These are phyloP conservation scores for Clavariopsis aquatica DNA, from an alignment of 495 filamentous ascomycete species.

Conservation along the genomic window DNA sequence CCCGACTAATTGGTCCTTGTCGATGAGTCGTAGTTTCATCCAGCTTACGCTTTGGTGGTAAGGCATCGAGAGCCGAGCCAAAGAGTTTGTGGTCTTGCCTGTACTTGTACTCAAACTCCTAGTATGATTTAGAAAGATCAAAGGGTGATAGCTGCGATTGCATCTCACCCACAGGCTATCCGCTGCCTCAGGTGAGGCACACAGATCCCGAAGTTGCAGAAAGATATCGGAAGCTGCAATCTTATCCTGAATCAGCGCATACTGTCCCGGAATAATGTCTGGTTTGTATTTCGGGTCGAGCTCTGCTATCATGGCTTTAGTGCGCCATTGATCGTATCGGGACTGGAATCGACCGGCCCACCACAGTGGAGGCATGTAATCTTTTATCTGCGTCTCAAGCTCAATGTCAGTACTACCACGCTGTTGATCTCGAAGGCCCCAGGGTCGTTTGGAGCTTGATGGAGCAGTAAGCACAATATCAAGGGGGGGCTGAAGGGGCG, in stretches of 20 bases:
- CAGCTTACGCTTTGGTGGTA: background rate
- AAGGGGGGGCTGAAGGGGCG: background rate
- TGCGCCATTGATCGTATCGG: conserved; percentile 30
- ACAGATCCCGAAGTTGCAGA: conserved; percentile 26
- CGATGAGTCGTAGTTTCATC: conserved; percentile 23
- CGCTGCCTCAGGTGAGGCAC: conserved; percentile 12
- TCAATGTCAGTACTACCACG: conserved; percentile 8
- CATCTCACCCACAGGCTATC: conserved; percentile 35
- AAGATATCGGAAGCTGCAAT: conserved; percentile 26
- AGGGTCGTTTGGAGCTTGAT: background rate
- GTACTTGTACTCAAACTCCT: conserved; percentile 35
- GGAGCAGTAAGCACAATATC: too few species aligned
- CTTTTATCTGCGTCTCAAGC: conserved; percentile 11
- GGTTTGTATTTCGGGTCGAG: conserved; percentile 18
- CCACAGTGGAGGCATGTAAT: conserved; percentile 27
- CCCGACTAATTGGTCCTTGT: conserved; percentile 17
- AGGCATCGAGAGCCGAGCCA: background rate
- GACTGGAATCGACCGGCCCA: conserved; percentile 32
- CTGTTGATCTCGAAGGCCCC: background rate
- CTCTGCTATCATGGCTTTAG: conserved; percentile 22
- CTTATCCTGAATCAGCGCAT: conserved; percentile 22
- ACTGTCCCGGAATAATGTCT: conserved; percentile 8
- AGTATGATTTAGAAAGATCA: background rate
- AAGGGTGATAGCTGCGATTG: background rate
- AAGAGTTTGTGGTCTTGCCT: conserved; percentile 26